A percentile compares a stretch with the other conserved stretches of the same genome.
These are phyloP conservation scores for Colletotrichum magnum DNA, from an alignment of 2,329 filamentous ascomycete species.

Conservation along the genomic window DNA sequence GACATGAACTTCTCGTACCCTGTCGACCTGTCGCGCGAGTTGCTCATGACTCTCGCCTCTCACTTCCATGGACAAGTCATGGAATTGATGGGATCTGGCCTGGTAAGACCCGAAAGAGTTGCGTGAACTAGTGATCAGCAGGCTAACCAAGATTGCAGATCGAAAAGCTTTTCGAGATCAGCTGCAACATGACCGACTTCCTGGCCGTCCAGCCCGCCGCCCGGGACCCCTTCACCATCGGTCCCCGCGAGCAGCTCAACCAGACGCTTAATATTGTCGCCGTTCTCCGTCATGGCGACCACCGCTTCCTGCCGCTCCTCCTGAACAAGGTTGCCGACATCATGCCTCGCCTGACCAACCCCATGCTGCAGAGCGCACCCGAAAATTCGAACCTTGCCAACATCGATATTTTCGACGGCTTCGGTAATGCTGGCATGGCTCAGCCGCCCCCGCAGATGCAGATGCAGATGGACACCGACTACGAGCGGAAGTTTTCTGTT, in stretches of 20 bases:
- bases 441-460: conserved; percentile 60
- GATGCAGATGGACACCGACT: conserved; percentile 63
- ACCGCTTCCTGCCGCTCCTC: conserved; percentile 83
- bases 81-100: conserved; percentile 80
- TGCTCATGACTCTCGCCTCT: conserved; percentile 76
- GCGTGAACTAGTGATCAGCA: conserved; percentile 1
- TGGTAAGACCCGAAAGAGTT: conserved; percentile 63
- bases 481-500: conserved; percentile 60
- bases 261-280: conserved; percentile 78
- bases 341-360: conserved; percentile 73
- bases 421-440: conserved; percentile 74
- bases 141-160: conserved; percentile 61
- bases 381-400: conserved; percentile 67
- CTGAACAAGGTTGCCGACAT: conserved; percentile 82
- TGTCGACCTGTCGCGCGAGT: conserved; percentile 72
- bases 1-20: conserved; percentile 75
- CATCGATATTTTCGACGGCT: conserved; percentile 77
- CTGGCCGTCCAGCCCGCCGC: conserved; percentile 75
- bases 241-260: conserved; percentile 81
- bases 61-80: conserved; percentile 80
- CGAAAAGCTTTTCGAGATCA: conserved; percentile 85
- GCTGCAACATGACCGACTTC: conserved; percentile 80
- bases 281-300: conserved; percentile 80
- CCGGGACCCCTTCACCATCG: conserved; percentile 73
- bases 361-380: conserved; percentile 71